phyloP scores from a whole-genome alignment of 2,329 filamentous ascomycete species.

The Zarea fungicola region DNA sequence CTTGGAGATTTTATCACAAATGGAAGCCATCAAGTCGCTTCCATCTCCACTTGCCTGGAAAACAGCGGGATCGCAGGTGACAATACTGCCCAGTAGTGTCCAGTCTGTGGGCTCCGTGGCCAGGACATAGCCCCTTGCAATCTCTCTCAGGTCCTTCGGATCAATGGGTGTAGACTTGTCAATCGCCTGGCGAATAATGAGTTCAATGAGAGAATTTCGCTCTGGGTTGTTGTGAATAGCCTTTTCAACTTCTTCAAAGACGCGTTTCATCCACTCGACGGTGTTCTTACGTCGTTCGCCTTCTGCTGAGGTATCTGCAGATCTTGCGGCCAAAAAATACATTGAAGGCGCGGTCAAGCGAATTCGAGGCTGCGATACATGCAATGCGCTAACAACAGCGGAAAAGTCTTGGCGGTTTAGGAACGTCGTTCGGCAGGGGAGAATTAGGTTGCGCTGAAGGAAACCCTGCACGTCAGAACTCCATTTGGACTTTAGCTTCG shows the following conservation, averaged over 20 bases:
- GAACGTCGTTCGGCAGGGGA: slow-evolving; percentile 46
- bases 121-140: slow-evolving; percentile 40
- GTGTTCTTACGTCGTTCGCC: slow-evolving; percentile 29
- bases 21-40: slow-evolving; percentile 31
- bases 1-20: slow-evolving; percentile 32
- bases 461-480: slow-evolving; percentile 41
- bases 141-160: slow-evolving; percentile 33
- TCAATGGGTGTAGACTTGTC: slow-evolving; percentile 31
- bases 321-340: slow-evolving; percentile 36
- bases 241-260: slow-evolving; percentile 29
- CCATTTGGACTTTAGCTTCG: slow-evolving; percentile 33
- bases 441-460: slow-evolving; percentile 45
- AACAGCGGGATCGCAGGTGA: slow-evolving; percentile 42
- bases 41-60: slow-evolving; percentile 39
- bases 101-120: slow-evolving; percentile 33
- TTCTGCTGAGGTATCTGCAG: slow-evolving; percentile 20
- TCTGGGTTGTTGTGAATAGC: slow-evolving; percentile 21
- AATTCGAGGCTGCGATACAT: slow-evolving; percentile 30
- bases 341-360: slow-evolving; percentile 37
- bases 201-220: slow-evolving; percentile 24
- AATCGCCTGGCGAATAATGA: slow-evolving; percentile 26
- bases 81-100: slow-evolving; percentile 35
- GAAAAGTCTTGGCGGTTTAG: slow-evolving; percentile 37
- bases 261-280: slow-evolving; percentile 33
- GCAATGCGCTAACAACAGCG: slow-evolving; percentile 36